Evolutionary conservation across 192 early-diverging fungal genomes (phyloP).

Genomic region (Linnemannia exigua): DNA sequence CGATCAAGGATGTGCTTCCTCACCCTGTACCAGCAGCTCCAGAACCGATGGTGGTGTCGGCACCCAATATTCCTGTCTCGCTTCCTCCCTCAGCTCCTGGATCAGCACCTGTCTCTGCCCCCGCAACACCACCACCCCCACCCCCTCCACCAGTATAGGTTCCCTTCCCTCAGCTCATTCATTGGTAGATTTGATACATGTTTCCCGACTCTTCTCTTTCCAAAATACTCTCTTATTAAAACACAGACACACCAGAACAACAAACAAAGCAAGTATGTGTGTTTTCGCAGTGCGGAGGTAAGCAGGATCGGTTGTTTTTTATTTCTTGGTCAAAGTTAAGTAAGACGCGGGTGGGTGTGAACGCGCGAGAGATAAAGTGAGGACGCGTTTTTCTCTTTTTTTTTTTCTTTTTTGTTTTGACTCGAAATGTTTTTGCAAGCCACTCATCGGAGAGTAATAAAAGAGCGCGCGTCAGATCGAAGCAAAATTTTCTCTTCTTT

Average conservation of each 20-base stretch:
- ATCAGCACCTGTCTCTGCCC: background rate
- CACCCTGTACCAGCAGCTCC: background rate
- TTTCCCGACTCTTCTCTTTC: background rate
- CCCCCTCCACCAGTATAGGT: conserved; percentile 5
- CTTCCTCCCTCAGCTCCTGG: background rate
- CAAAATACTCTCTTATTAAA: background rate
- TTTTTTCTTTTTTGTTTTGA: conserved; percentile 6
- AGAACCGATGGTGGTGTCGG: background rate
- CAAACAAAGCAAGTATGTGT: background rate
- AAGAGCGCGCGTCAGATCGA: background rate
- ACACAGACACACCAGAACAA: background rate
- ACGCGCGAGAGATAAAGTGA: background rate
- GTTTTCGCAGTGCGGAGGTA: no score
- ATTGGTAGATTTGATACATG: background rate
- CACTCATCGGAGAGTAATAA: background rate
- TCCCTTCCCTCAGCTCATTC: background rate
- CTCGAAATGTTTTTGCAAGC: background rate
- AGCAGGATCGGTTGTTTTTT: no score
- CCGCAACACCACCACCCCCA: background rate
- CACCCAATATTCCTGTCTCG: background rate
- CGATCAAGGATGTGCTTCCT: background rate
- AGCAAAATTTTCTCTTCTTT: conserved; percentile 9
- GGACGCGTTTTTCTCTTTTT: conserved; percentile 1
- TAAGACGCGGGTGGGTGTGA: background rate
- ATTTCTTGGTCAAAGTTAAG: background rate